Conservation (phyloP, 441 rosid genomes). For the Theobroma grandiflorum region DNA sequence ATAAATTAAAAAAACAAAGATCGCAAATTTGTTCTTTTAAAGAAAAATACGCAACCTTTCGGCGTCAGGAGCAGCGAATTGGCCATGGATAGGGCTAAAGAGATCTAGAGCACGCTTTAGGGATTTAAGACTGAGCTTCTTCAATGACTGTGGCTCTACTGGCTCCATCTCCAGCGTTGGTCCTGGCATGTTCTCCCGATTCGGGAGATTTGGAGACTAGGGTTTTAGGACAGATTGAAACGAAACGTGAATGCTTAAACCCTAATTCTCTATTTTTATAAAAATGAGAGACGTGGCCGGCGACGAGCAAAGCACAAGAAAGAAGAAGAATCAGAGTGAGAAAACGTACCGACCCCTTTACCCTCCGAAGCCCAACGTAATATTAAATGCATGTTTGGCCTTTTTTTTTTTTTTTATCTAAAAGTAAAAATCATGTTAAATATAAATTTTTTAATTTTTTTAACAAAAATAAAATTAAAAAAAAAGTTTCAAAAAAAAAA, state of each 20-base stretch:
- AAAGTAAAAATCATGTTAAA: no score
- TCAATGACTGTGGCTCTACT: constrained; percentile 90
- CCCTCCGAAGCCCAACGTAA: no score
- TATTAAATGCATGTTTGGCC: no score
- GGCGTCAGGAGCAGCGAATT: constrained; percentile 75
- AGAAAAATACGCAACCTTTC: constrained; percentile 61
- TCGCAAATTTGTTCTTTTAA: not conserved
- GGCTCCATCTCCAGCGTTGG: constrained; percentile 76
- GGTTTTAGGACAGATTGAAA: not conserved
- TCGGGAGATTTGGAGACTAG: not conserved
- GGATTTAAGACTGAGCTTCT: constrained; percentile 90
- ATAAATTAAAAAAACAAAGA: constrained; percentile 7
- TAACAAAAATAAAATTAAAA: no score
- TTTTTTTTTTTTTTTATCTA: no score
- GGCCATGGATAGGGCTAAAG: constrained; percentile 81
- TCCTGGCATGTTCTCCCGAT: constrained; percentile 51
- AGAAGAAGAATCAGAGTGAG: no score
- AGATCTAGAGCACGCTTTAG: constrained; percentile 88
- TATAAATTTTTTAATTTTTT: no score
- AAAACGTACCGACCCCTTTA: no score
- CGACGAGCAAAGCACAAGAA: not conserved
- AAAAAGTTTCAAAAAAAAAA: no score
- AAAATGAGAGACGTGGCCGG: not conserved
- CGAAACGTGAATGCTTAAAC: not conserved
- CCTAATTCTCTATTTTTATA: not conserved